These are phyloP conservation scores for Sugiyamaella paludigena DNA, from an alignment of 1,139 yeast genomes.

Conservation along the genomic window DNA sequence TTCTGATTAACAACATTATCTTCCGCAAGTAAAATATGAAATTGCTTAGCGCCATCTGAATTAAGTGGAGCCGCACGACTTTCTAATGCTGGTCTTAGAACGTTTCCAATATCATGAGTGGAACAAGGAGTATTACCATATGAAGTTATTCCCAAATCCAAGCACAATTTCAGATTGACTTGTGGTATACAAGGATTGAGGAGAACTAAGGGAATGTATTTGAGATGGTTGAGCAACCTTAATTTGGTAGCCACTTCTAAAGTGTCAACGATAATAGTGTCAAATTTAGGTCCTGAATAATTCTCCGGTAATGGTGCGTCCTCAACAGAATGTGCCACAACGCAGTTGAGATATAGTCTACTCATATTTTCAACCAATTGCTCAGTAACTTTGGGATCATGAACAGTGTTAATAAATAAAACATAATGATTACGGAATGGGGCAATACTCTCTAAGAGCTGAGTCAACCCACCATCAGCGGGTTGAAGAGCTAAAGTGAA, in stretches of 20 bases:
- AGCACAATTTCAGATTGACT: slow-evolving; percentile 74
- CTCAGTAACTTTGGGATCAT: slow-evolving; percentile 49
- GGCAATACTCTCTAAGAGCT: slow-evolving; percentile 65
- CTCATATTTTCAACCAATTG: slow-evolving; percentile 53
- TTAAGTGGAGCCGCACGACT: slow-evolving; percentile 77
- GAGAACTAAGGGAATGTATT: slow-evolving; percentile 76
- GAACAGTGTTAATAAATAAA: slow-evolving; percentile 66
- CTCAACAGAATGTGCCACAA: slow-evolving; percentile 43
- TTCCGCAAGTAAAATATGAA: slow-evolving; percentile 75
- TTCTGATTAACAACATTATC: slow-evolving; percentile 86
- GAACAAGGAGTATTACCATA: slow-evolving; percentile 88
- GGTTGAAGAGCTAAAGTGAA: slow-evolving; percentile 78
- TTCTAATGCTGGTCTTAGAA: slow-evolving; percentile 79
- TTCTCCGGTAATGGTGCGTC: slow-evolving; percentile 43
- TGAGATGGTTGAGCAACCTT: slow-evolving; percentile 67
- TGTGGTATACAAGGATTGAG: slow-evolving; percentile 76
- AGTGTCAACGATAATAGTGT: slow-evolving; percentile 78
- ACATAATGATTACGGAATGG: slow-evolving; percentile 73
- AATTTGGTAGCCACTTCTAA: slow-evolving; percentile 70
- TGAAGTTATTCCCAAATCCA: slow-evolving; percentile 82
- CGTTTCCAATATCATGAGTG: slow-evolving; percentile 75
- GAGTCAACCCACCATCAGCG: slow-evolving; percentile 59
- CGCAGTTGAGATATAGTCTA: slow-evolving; percentile 42
- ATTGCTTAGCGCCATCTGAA: slow-evolving; percentile 73
- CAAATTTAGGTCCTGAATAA: slow-evolving; percentile 52